A percentile compares a stretch with the other conserved stretches of the same genome.
Evolutionary conservation across 139 green algal genomes (phyloP).

Genomic region (Chlorella ohadii): DNA sequence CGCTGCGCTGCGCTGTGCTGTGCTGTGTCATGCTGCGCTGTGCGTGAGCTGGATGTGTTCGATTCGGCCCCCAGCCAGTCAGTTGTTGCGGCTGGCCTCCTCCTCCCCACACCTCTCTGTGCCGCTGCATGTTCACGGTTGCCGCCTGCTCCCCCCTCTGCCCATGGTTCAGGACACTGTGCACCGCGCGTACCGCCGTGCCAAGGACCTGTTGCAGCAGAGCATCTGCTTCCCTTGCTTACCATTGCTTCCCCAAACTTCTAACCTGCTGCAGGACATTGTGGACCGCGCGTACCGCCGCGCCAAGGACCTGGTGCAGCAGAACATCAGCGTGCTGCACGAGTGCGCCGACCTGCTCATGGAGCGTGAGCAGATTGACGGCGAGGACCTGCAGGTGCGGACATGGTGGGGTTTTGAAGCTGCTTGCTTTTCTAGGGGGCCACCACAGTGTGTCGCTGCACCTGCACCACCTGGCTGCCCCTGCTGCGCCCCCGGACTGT

Average conservation of each 20-base stretch:
- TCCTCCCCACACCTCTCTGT: not conserved
- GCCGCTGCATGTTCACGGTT: too few relatives aligned
- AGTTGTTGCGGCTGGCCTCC: too few relatives aligned
- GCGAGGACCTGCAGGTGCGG: slow-evolving; percentile 87
- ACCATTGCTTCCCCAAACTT: not conserved
- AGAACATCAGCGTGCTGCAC: slow-evolving; percentile 96
- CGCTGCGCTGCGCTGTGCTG: too few relatives aligned
- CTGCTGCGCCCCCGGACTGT: too few relatives aligned
- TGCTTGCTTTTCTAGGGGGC: not conserved
- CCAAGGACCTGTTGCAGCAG: slow-evolving; percentile 90
- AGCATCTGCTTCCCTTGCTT: not conserved
- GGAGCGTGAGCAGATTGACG: slow-evolving; percentile 99
- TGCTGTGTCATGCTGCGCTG: too few relatives aligned
- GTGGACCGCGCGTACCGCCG: slow-evolving; percentile 96
- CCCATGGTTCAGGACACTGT: slow-evolving; percentile 95
- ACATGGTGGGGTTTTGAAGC: not conserved
- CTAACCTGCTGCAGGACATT: slow-evolving; percentile 70
- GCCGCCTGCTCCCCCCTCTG: too few relatives aligned
- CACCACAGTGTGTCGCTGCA: too few relatives aligned
- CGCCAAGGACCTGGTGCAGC: slow-evolving; percentile 94
- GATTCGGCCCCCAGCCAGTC: too few relatives aligned
- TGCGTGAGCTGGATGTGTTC: too few relatives aligned
- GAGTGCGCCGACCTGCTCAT: slow-evolving; percentile 89
- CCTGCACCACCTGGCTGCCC: too few relatives aligned
- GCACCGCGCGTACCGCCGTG: slow-evolving; percentile 92